These are phyloP conservation scores for Nicotiana paniculata DNA, from an alignment of 257 asterid genomes.

Conservation along the genomic window DNA sequence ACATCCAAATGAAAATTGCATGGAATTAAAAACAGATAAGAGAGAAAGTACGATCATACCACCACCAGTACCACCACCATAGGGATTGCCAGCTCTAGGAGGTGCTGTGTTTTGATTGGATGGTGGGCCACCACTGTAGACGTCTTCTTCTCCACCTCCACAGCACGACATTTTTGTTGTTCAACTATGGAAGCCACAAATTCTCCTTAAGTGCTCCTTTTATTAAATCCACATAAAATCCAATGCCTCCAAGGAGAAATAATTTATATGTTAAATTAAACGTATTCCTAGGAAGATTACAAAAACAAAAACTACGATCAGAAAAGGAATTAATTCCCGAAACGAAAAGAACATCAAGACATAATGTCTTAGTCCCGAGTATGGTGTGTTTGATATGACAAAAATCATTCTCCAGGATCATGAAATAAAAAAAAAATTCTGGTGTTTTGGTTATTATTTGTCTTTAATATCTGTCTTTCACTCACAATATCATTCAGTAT, in stretches of 20 bases:
- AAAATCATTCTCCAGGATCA: no score
- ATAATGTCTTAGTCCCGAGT: not conserved
- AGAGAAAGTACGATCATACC: slow-evolving; percentile 19
- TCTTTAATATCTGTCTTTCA: no score
- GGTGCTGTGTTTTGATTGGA: slow-evolving; percentile 59
- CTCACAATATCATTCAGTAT: no score
- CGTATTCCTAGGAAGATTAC: not conserved
- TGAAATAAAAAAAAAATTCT: no score
- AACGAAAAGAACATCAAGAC: not conserved
- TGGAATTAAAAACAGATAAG: no score
- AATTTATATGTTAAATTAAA: not conserved
- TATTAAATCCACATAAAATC: not conserved
- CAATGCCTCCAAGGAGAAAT: not conserved
- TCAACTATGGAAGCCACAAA: slow-evolving; percentile 7
- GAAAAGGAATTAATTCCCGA: not conserved
- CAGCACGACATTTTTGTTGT: slow-evolving; percentile 61
- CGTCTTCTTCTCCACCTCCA: slow-evolving; percentile 82
- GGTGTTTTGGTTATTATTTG: no score
- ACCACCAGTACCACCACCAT: slow-evolving; percentile 48
- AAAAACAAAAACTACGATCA: not conserved
- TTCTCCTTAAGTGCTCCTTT: slow-evolving; percentile 3
- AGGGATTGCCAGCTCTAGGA: slow-evolving; percentile 51
- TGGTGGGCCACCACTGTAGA: slow-evolving; percentile 50
- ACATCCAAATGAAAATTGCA: not conserved
- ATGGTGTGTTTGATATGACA: no score